Base-by-base conservation (phyloP, 306 rosid species). In the Lupinus albus region DNA sequence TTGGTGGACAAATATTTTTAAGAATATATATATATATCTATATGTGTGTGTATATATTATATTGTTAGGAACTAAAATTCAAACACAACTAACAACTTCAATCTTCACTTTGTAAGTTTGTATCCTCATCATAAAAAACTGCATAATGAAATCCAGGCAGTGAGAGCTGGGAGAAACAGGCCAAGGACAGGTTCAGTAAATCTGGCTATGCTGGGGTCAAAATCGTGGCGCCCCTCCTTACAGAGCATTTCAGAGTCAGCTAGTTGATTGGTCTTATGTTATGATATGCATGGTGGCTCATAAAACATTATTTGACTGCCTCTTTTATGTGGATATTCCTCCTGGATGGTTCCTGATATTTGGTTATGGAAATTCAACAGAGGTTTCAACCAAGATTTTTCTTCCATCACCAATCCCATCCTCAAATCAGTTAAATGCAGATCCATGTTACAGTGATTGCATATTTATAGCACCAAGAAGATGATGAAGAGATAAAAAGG, bases 151-250 rank as follows among this genome's bases (percentile, higher is more conserved):
- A 65, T 80, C n/a, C 90, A 93, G 99, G 89, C 67, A 47, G 68
- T 47, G 74, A 84, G 85, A 73, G 77, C 74, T 49, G 95, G 88
- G 78, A 77, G 92, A 76, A 82, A 84, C 2, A 70, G 78, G 76
- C 60, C 53, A 17, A 86, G 95, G 79, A 42, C 71, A 6, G 20
- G 80, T n/a, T 49, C 87, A 1, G 56, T 64, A 20, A 84, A 83
- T 78, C 82, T 86, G 11, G 80, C 79, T 2, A 75, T 72, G 3
- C 28, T 67, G 72, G 86, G 83, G 56, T 75, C 92, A 15, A 94
- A 88, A 79, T 79, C 91, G 0, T 94, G 99, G 99, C 88, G 89
- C 47, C 99, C 99, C 18, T 86, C 95, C 1, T 80, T 94, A 20
- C 96, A 91, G 75, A 91, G 99, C 87, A 94, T 94, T 64, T 84